A percentile compares a stretch with the other conserved stretches of the same genome.
These are phyloP conservation scores for Ulvella scutata DNA, from an alignment of 139 green algal species.

Conservation along the genomic window DNA sequence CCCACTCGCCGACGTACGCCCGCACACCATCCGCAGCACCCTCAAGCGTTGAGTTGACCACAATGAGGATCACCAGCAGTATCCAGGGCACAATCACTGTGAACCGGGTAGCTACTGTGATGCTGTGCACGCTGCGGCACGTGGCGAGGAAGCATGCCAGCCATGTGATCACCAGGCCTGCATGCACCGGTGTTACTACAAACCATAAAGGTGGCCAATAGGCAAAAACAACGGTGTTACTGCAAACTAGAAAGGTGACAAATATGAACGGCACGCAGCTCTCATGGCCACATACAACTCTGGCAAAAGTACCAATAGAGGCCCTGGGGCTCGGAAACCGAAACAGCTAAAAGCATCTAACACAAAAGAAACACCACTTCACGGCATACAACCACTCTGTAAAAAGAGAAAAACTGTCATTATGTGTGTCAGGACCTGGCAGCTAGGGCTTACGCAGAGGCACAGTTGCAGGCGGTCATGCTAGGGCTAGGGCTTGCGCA, in stretches of 20 bases:
- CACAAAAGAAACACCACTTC: too few species aligned
- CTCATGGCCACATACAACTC: neutral
- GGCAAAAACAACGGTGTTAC: neutral
- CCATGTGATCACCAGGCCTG: slow-evolving; percentile 7
- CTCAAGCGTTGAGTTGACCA: slow-evolving; percentile 9
- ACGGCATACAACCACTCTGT: too few species aligned
- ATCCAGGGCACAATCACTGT: slow-evolving; percentile 6
- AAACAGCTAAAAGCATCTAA: too few species aligned
- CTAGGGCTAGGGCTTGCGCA: too few species aligned
- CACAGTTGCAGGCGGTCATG: too few species aligned
- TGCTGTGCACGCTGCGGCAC: neutral
- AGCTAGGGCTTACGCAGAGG: too few species aligned
- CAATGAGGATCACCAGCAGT: slow-evolving; percentile 1
- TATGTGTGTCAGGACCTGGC: too few species aligned
- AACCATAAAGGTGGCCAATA: neutral
- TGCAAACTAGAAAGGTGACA: neutral
- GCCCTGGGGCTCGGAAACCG: too few species aligned
- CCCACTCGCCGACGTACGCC: slow-evolving; percentile 10
- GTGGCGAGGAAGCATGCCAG: slow-evolving; percentile 2
- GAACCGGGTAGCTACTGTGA: neutral
- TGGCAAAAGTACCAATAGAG: too few species aligned
- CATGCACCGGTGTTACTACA: neutral
- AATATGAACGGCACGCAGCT: neutral
- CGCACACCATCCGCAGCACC: neutral
- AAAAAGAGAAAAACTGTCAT: too few species aligned